Percentiles rank a stretch among this genome's conserved stretches.
phyloP scores from a whole-genome alignment of 306 rosid species.

The Pyrus pyrifolia region DNA sequence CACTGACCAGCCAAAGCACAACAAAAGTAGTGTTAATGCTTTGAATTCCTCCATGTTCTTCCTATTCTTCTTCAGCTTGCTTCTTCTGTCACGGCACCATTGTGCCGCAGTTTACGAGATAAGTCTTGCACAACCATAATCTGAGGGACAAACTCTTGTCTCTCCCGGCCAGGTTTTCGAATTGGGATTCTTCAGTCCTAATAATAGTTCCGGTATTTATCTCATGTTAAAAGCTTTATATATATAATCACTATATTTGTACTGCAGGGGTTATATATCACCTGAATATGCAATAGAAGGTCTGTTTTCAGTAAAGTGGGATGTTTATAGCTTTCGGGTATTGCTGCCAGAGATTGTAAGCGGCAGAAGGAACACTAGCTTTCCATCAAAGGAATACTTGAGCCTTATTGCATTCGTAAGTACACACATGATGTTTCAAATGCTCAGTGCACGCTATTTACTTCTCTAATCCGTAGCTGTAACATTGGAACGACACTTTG shows the following conservation, averaged over 20 bases:
- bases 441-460: neutral
- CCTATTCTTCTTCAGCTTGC: neutral
- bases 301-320: slow-evolving; percentile 74
- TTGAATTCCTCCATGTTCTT: neutral
- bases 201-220: neutral
- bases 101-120: neutral
- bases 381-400: slow-evolving; percentile 43
- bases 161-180: neutral
- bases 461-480: neutral
- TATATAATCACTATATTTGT: slow-evolving; percentile 25
- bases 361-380: slow-evolving; percentile 70
- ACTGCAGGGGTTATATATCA: slow-evolving; percentile 30
- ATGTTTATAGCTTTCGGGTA: slow-evolving; percentile 82
- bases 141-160: neutral
- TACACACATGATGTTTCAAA: neutral
- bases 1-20: too few species aligned
- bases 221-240: neutral
- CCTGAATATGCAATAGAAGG: slow-evolving; percentile 96
- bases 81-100: neutral
- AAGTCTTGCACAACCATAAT: neutral
- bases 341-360: slow-evolving; percentile 63
- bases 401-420: slow-evolving; percentile 74
- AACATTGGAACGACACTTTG: neutral
- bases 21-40: neutral
- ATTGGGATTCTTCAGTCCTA: neutral